These are phyloP conservation scores for Cladophialophora exuberans DNA, from an alignment of 2,329 filamentous ascomycete species.

Conservation along the genomic window DNA sequence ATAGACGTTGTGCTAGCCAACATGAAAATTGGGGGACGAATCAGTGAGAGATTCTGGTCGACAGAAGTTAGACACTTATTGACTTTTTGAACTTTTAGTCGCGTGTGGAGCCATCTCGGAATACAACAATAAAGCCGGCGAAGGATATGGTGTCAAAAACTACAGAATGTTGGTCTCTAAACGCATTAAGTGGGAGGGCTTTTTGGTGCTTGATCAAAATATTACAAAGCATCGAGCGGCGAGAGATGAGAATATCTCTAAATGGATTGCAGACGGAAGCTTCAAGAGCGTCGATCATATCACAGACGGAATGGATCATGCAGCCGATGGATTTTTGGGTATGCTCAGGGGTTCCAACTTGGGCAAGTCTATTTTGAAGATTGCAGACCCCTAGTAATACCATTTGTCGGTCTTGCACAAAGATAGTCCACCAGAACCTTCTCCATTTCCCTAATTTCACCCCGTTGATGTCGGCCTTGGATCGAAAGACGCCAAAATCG, in stretches of 20 bases:
- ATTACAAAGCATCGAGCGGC: conserved; percentile 66
- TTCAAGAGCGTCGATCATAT: conserved; percentile 68
- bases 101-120: conserved; percentile 64
- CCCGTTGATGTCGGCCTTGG: too few species aligned
- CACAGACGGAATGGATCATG: conserved; percentile 73
- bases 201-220: conserved; percentile 65
- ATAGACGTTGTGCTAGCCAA: conserved; percentile 63
- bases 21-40: conserved; percentile 64
- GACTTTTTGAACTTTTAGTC: too few species aligned
- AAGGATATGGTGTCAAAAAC: conserved; percentile 66
- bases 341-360: conserved; percentile 77
- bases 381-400: conserved; percentile 37
- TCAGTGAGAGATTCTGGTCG: too few species aligned
- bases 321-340: conserved; percentile 67
- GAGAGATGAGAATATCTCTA: conserved; percentile 70
- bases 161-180: conserved; percentile 63
- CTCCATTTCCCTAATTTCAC: too few species aligned
- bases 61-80: too few species aligned
- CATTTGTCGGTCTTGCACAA: too few species aligned
- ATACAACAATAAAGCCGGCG: conserved; percentile 56
- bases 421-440: too few species aligned
- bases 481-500: too few species aligned
- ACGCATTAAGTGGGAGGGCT: conserved; percentile 66
- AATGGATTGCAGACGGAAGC: conserved; percentile 71
- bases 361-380: conserved; percentile 74